A percentile compares a stretch with the other conserved stretches of the same genome.
These are phyloP conservation scores for Chrysoporthe deuterocubensis DNA, from an alignment of 2,329 filamentous ascomycete species.

Conservation along the genomic window DNA sequence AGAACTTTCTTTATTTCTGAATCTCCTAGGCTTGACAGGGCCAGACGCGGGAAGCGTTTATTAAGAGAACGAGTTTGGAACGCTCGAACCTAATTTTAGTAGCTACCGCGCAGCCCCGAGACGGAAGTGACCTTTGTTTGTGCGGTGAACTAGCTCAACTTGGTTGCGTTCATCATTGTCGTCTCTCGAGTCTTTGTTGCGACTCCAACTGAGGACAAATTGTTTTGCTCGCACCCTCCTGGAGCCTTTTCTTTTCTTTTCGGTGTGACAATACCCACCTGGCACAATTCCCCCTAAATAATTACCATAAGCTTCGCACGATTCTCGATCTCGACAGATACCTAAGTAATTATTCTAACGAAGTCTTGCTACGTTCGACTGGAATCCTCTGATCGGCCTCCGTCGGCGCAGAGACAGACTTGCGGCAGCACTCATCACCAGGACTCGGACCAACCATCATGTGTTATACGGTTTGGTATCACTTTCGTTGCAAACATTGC, in stretches of 20 bases:
- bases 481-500: constrained; percentile 23
- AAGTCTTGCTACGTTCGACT: neutral
- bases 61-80: neutral
- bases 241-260: neutral
- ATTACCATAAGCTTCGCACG: neutral
- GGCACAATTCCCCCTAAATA: neutral
- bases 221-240: neutral
- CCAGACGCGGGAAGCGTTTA: neutral
- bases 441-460: neutral
- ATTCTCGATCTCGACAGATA: neutral
- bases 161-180: neutral
- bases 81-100: neutral
- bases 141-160: neutral
- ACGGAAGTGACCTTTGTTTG: neutral
- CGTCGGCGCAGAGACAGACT: neutral
- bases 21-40: too few species aligned
- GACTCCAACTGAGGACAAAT: neutral
- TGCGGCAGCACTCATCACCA: neutral
- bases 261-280: neutral
- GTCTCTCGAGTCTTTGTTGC: neutral
- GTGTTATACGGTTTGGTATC: constrained; percentile 18
- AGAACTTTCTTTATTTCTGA: too few species aligned
- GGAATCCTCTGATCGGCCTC: neutral
- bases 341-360: neutral
- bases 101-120: neutral